Percentiles rank a stretch among this genome's conserved stretches.
phyloP scores from a whole-genome alignment of 257 asterid species.

The Verbena officinalis region DNA sequence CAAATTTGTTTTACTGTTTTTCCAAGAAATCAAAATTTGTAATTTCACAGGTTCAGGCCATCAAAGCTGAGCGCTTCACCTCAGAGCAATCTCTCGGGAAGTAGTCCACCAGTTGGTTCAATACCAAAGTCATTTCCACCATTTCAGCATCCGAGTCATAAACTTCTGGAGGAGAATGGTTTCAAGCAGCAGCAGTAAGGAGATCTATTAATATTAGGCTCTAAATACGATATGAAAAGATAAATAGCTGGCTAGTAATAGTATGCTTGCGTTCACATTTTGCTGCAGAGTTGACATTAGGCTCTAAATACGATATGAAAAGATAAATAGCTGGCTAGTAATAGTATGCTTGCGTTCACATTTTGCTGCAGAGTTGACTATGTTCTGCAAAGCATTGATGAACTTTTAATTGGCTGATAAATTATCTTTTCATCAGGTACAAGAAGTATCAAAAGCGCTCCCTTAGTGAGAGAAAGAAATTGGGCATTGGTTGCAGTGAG shows the following conservation, averaged over 20 bases:
- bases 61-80: constrained; percentile 83
- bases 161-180: constrained; percentile 90
- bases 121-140: constrained; percentile 79
- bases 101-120: constrained; percentile 89
- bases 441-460: constrained; percentile 78
- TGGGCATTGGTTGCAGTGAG: constrained; percentile 97
- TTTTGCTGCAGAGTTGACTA: constrained; percentile 5
- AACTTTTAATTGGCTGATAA: not conserved
- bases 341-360: constrained; percentile 10
- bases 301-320: constrained; percentile 19
- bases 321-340: constrained; percentile 15
- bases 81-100: constrained; percentile 56
- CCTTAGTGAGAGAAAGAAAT: constrained; percentile 74
- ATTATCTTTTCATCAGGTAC: constrained; percentile 53
- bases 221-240: constrained; percentile 18
- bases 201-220: constrained; percentile 20
- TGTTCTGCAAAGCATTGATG: not conserved
- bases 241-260: constrained; percentile 16
- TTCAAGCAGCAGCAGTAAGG: constrained; percentile 93
- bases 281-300: constrained; percentile 5
- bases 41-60: constrained; percentile 55
- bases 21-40: constrained; percentile 17
- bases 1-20: not conserved
- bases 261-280: constrained; percentile 18
- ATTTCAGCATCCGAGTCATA: constrained; percentile 92